Conservation (phyloP, 345 rosid genomes). For the Lumnitzera racemosa region DNA sequence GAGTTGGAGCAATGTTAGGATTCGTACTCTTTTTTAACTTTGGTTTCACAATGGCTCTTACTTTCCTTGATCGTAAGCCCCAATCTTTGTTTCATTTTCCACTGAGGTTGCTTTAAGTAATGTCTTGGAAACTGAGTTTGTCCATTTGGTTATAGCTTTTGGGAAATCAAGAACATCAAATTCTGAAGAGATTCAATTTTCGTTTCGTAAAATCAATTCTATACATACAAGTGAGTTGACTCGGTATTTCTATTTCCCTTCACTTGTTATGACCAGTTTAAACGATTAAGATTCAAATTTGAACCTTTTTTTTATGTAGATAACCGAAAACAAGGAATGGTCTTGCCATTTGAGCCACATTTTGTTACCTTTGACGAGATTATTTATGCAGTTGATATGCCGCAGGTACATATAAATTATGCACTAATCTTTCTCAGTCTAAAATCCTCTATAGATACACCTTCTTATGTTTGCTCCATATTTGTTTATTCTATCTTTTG, state of each 20-base stretch:
- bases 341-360: slow-evolving; percentile 59
- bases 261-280: no score
- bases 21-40: slow-evolving; percentile 43
- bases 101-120: neutral
- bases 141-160: slow-evolving; percentile 17
- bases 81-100: neutral
- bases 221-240: neutral
- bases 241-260: neutral
- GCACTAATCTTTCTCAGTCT: no score
- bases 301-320: slow-evolving; percentile 2
- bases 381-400: slow-evolving; percentile 58
- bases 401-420: slow-evolving; percentile 30
- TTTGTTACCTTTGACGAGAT: slow-evolving; percentile 51
- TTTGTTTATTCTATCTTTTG: no score
- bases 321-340: slow-evolving; percentile 44
- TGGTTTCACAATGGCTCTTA: slow-evolving; percentile 37
- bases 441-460: no score
- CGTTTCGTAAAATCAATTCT: neutral
- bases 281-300: no score
- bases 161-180: slow-evolving; percentile 15
- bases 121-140: neutral
- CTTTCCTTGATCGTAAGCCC: slow-evolving; percentile 41
- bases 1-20: slow-evolving; percentile 47
- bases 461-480: no score
- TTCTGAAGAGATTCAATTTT: slow-evolving; percentile 17